Evolutionary conservation across 2,329 filamentous ascomycete species (phyloP).

Genomic region (Podosphaera fusca): DNA sequence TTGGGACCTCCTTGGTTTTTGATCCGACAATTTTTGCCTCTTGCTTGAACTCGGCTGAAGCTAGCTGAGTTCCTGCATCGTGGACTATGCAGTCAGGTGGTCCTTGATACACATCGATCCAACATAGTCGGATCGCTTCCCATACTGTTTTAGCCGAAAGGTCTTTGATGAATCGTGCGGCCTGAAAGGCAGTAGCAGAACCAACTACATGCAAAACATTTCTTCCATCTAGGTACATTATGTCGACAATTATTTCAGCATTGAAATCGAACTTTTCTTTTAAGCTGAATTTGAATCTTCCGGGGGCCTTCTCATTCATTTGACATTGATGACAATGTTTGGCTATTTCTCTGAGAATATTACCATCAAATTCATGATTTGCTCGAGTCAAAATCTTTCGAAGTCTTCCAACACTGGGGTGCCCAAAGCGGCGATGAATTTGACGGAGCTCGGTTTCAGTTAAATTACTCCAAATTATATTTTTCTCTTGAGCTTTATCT

Average conservation of each 20-base stretch:
- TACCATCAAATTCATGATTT: no score
- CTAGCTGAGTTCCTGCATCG: constrained; percentile 1
- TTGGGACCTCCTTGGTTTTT: no score
- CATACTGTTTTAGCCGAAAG: not conserved
- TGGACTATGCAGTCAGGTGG: constrained; percentile 1
- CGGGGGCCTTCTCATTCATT: not conserved
- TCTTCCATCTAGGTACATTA: constrained; percentile 1
- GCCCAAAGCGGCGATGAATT: no score
- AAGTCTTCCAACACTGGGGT: no score
- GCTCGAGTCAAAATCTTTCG: no score
- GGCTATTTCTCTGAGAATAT: not conserved
- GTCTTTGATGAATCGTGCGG: constrained; percentile 2
- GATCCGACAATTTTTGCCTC: not conserved
- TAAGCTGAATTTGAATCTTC: not conserved
- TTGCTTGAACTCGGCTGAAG: constrained; percentile 1
- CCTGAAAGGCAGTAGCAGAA: constrained; percentile 1
- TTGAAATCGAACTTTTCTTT: constrained; percentile 1
- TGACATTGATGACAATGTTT: not conserved
- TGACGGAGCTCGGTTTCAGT: no score
- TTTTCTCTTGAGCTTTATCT: no score
- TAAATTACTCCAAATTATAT: no score
- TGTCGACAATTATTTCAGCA: constrained; percentile 2
- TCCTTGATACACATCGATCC: constrained; percentile 3
- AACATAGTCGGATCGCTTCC: constrained; percentile 1
- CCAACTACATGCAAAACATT: constrained; percentile 2